Evolutionary conservation across 2,329 filamentous ascomycete genomes (phyloP), one percentile per base, ranked within the genome.

Genomic region (Phialemoniopsis sp.): DNA sequence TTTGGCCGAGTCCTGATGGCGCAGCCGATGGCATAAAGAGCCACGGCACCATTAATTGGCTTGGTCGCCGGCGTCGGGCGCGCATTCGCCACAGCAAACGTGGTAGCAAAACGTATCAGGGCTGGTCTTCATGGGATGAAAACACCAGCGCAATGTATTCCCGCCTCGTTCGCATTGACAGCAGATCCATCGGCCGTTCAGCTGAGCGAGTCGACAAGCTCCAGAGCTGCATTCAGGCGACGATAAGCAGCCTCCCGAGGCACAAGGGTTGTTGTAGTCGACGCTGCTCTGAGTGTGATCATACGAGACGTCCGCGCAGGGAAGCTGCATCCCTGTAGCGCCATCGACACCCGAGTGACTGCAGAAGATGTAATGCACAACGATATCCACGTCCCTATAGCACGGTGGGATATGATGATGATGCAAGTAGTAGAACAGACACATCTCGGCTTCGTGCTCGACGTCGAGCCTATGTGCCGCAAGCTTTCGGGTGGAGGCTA

Each of bases 41-140:
- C n/a, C n/a, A n/a, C n/a, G n/a, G n/a, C 21, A 6, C 10, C 21
- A 26, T 10, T 26, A 26, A 10, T 26, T 26, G 6, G 21, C 21
- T 26, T 26, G 21, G 21, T 26, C 18, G 16, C 8, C 32, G 16
- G 13, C 32, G 41, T 72, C 66, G 10, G 60, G 43, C 33, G 55
- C 57, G 43, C 72, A 76, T 4, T 47, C 49, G 30, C 58, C 53
- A 49, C 73, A 78, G 37, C 73, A 64, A n/a, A 48, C 54, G 42
- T 77, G 73, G 45, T 73, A 73, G 53, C 72, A 78, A 33, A 74
- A 67, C 2, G 68, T 70, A 45, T 76, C 66, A 9, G 70, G 68
- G 43, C 67, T 66, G 12, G 60, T 62, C 38, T 57, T 60, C 62
- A 68, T 65, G 38, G 57, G 63, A 43, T 72, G 67, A 28, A 63